A percentile compares a stretch with the other conserved stretches of the same genome.
Evolutionary conservation across 2,329 filamentous ascomycete genomes (phyloP).

Genomic region (Stemphylium beticola): DNA sequence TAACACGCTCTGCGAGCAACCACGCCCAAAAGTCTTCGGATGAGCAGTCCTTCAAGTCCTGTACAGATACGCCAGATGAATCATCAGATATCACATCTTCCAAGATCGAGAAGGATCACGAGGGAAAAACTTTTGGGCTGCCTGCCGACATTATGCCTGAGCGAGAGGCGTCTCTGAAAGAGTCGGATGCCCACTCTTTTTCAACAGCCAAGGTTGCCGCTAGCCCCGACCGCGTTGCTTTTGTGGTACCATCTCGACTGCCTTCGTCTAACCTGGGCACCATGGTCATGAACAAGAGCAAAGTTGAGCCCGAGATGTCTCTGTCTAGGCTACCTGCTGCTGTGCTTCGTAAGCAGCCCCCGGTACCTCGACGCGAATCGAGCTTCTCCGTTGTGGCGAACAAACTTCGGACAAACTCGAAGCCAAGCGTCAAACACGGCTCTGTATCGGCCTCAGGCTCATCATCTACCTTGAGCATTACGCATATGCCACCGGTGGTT

Average conservation of each 20-base stretch:
- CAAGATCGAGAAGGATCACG: slow-evolving; percentile 3
- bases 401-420: slow-evolving; percentile 29
- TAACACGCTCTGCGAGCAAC: slow-evolving; percentile 16
- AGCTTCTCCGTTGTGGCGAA: slow-evolving; percentile 24
- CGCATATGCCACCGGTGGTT: slow-evolving; percentile 28
- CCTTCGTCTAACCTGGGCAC: slow-evolving; percentile 11
- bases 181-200: slow-evolving; percentile 32
- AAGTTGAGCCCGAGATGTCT: slow-evolving; percentile 19
- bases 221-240: slow-evolving; percentile 29
- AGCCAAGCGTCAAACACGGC: slow-evolving; percentile 25
- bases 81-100: background rate
- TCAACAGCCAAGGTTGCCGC: slow-evolving; percentile 26
- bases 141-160: slow-evolving; percentile 16
- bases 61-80: slow-evolving; percentile 28
- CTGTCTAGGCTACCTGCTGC: slow-evolving; percentile 20
- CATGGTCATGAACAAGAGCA: slow-evolving; percentile 9
- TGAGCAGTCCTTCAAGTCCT: slow-evolving; percentile 45
- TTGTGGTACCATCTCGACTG: slow-evolving; percentile 23
- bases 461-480: slow-evolving; percentile 27
- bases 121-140: slow-evolving; percentile 23
- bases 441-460: slow-evolving; percentile 31
- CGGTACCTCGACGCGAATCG: slow-evolving; percentile 21
- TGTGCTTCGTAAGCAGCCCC: slow-evolving; percentile 22
- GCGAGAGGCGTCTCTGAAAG: slow-evolving; percentile 20
- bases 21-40: slow-evolving; percentile 41